Evolutionary conservation across 2,329 filamentous ascomycete genomes (phyloP).

Genomic region (Beauveria sp.): DNA sequence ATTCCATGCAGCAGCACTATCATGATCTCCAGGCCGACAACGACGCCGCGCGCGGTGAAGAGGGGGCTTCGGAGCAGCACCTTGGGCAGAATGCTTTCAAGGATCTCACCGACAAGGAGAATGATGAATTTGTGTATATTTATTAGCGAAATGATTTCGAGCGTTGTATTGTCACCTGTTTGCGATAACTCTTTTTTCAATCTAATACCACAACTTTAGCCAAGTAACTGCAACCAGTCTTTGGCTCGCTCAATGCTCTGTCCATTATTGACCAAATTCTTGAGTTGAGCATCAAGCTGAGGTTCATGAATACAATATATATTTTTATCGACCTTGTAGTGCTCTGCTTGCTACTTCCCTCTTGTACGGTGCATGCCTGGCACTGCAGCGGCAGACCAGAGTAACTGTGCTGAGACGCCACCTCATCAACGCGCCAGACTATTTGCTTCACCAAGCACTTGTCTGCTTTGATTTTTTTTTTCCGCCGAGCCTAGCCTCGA

Average conservation of each 20-base stretch:
- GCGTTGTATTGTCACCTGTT: background rate
- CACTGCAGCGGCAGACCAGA: too few relatives aligned
- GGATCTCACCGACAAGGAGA: conserved; percentile 57
- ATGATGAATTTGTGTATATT: conserved; percentile 61
- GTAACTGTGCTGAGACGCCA: too few relatives aligned
- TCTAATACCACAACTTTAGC: too few relatives aligned
- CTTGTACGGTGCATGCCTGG: too few relatives aligned
- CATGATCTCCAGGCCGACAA: conserved; percentile 15
- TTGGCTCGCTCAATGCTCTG: background rate
- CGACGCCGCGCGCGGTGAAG: conserved; percentile 22
- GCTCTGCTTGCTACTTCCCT: too few relatives aligned
- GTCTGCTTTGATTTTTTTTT: background rate
- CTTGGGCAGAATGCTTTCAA: conserved; percentile 45
- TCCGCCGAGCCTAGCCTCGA: too few relatives aligned
- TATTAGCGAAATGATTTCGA: conserved; percentile 30
- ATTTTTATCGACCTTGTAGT: too few relatives aligned
- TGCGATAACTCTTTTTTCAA: background rate
- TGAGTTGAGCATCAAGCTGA: too few relatives aligned
- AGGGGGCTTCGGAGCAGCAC: conserved; percentile 13
- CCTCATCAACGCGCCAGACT: too few relatives aligned
- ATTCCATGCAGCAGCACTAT: conserved; percentile 51
- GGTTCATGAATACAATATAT: too few relatives aligned
- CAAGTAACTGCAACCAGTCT: too few relatives aligned
- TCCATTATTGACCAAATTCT: background rate
- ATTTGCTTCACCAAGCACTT: too few relatives aligned